Conservation (phyloP, 176 grass and related monocot species). For the Ensete ventricosum region DNA sequence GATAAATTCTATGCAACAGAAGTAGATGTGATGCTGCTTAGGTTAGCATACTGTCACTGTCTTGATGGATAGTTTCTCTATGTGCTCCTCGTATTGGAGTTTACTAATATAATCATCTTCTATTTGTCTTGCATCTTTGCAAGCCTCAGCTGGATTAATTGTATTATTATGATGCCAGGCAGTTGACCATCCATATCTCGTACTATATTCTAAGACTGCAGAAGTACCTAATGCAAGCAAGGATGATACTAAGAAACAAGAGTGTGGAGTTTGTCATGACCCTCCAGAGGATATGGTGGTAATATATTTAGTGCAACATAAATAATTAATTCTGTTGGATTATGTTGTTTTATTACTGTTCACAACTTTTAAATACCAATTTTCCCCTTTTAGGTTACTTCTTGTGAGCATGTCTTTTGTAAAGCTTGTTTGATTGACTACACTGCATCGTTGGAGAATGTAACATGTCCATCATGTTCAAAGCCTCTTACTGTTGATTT, state of each 20-base stretch:
- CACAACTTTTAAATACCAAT: conserved; percentile 7
- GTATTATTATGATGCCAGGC: conserved; percentile 43
- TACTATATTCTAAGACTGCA: conserved; percentile 71
- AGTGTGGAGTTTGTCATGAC: conserved; percentile 64
- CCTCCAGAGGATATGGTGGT: conserved; percentile 72
- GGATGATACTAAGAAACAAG: conserved; percentile 26
- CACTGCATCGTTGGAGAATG: conserved; percentile 51
- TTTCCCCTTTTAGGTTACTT: conserved; percentile 54
- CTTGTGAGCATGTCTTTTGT: conserved; percentile 84
- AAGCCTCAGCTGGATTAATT: background rate
- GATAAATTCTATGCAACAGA: background rate
- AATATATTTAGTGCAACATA: conserved; percentile 14
- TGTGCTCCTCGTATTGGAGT: background rate
- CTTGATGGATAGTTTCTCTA: background rate
- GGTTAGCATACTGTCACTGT: background rate
- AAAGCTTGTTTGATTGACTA: conserved; percentile 80
- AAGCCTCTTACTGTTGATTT: conserved; percentile 72
- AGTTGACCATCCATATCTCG: conserved; percentile 93
- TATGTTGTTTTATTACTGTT: conserved; percentile 15
- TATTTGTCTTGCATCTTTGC: background rate
- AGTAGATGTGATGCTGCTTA: background rate
- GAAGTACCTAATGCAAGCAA: conserved; percentile 26
- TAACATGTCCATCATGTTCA: conserved; percentile 74
- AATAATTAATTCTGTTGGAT: background rate
- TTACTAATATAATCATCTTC: background rate